Conservation (phyloP, 495 filamentous ascomycete species). For the Schizothecium vesticola region DNA sequence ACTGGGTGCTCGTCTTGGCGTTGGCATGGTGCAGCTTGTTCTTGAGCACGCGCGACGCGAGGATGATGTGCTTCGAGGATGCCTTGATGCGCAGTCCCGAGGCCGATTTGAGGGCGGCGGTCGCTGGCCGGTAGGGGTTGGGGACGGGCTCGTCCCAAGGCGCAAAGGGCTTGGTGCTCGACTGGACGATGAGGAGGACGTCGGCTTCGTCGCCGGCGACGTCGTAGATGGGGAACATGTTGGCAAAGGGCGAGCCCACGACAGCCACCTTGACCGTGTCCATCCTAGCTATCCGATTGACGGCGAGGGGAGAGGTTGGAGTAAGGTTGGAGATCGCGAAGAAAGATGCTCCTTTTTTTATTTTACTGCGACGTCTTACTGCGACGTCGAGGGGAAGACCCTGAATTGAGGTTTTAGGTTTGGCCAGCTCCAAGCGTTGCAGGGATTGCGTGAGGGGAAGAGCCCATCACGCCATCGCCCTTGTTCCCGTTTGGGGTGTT, state of each 20-base stretch:
- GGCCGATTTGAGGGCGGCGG: background rate
- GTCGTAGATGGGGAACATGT: constrained; percentile 27
- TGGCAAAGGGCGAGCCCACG: constrained; percentile 24
- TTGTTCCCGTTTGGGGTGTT: background rate
- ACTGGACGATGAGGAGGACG: constrained; percentile 24
- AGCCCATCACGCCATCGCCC: constrained; percentile 5
- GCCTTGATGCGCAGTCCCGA: constrained; percentile 36
- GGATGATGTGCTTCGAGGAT: constrained; percentile 46
- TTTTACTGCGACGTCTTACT: background rate
- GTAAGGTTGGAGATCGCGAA: background rate
- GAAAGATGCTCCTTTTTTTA: background rate
- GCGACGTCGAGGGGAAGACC: background rate
- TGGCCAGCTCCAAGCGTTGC: background rate
- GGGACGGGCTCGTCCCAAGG: constrained; percentile 9
- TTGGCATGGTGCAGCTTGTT: constrained; percentile 26
- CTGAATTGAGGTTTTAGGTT: background rate
- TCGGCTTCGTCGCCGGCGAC: constrained; percentile 28
- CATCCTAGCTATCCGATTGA: constrained; percentile 7
- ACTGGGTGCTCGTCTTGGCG: constrained; percentile 12
- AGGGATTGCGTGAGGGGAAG: constrained; percentile 7
- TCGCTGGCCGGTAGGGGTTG: background rate
- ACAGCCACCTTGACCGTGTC: constrained; percentile 17
- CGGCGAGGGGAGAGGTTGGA: background rate
- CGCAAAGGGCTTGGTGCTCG: constrained; percentile 8
- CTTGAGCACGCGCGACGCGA: constrained; percentile 46